Conservation (phyloP, 108 stramenopile species). For the Seminavis robusta region DNA sequence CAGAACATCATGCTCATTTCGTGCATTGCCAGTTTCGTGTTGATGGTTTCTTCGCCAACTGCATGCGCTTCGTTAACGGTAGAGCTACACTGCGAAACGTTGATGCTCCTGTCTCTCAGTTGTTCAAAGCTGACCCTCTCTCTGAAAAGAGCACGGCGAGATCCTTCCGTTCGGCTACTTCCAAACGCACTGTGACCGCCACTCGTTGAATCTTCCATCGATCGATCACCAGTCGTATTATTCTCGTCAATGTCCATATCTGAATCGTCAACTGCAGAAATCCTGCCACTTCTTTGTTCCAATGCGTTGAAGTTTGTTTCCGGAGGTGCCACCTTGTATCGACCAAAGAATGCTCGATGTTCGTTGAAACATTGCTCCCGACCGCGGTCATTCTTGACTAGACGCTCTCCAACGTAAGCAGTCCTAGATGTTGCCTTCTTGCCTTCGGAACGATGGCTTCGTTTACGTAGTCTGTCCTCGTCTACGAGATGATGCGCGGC, state of each 20-base stretch:
- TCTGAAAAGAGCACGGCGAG: too few relatives aligned
- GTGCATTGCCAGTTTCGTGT: slow-evolving; percentile 74
- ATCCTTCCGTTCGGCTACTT: too few relatives aligned
- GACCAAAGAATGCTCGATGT: slow-evolving; percentile 29
- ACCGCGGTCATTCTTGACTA: slow-evolving; percentile 43
- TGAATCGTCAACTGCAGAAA: slow-evolving; percentile 33
- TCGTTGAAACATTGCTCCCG: slow-evolving; percentile 80
- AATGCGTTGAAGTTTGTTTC: slow-evolving; percentile 54
- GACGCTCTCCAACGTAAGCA: slow-evolving; percentile 44
- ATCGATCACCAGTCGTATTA: slow-evolving; percentile 16
- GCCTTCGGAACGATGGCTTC: neutral
- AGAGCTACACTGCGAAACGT: slow-evolving; percentile 64
- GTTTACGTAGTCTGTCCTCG: neutral
- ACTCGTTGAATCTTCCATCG: too few relatives aligned
- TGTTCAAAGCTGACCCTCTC: too few relatives aligned
- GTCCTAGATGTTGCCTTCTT: slow-evolving; percentile 5
- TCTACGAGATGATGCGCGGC: neutral
- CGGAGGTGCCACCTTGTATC: slow-evolving; percentile 31
- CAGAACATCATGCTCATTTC: slow-evolving; percentile 89
- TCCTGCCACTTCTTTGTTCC: slow-evolving; percentile 9
- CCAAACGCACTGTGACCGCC: too few relatives aligned
- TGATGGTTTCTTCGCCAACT: slow-evolving; percentile 78
- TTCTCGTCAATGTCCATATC: slow-evolving; percentile 56
- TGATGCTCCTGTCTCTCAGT: too few relatives aligned
- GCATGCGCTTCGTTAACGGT: slow-evolving; percentile 50